A percentile compares a stretch with the other conserved stretches of the same genome.
Evolutionary conservation across 2,329 filamentous ascomycete genomes (phyloP).

Genomic region (Diplodia scrobiculata): DNA sequence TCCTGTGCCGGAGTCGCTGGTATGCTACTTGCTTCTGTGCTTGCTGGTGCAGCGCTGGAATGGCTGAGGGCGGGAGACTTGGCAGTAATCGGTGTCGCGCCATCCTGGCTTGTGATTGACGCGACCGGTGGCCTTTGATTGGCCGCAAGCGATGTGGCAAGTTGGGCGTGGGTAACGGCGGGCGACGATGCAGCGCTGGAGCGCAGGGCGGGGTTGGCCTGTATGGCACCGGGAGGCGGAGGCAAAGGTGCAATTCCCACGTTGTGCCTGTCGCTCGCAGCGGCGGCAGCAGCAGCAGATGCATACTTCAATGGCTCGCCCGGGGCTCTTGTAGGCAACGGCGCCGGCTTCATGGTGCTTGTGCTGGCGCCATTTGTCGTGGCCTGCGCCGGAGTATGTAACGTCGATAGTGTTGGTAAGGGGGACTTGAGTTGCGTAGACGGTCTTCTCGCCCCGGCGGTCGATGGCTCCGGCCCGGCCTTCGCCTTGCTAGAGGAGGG

Average conservation of each 20-base stretch:
- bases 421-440: constrained; percentile 92
- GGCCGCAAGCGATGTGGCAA: constrained; percentile 33
- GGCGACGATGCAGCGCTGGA: constrained; percentile 61
- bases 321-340: constrained; percentile 77
- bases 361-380: constrained; percentile 62
- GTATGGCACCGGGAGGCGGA: constrained; percentile 72
- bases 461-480: constrained; percentile 59
- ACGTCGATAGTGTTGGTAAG: constrained; percentile 83
- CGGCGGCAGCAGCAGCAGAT: constrained; percentile 89
- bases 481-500: constrained; percentile 57
- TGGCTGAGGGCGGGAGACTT: constrained; percentile 57
- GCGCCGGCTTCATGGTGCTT: constrained; percentile 86
- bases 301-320: constrained; percentile 95
- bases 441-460: constrained; percentile 65
- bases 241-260: constrained; percentile 92
- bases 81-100: constrained; percentile 45
- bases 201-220: constrained; percentile 52
- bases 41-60: constrained; percentile 48
- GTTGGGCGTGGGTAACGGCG: constrained; percentile 45
- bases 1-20: constrained; percentile 53
- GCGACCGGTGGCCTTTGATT: constrained; percentile 43
- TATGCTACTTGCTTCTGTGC: constrained; percentile 45
- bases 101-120: constrained; percentile 44
- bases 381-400: constrained; percentile 72
- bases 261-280: constrained; percentile 81